phyloP scores from a whole-genome alignment of 139 green algal genomes.

The Tetraselmis chui region DNA sequence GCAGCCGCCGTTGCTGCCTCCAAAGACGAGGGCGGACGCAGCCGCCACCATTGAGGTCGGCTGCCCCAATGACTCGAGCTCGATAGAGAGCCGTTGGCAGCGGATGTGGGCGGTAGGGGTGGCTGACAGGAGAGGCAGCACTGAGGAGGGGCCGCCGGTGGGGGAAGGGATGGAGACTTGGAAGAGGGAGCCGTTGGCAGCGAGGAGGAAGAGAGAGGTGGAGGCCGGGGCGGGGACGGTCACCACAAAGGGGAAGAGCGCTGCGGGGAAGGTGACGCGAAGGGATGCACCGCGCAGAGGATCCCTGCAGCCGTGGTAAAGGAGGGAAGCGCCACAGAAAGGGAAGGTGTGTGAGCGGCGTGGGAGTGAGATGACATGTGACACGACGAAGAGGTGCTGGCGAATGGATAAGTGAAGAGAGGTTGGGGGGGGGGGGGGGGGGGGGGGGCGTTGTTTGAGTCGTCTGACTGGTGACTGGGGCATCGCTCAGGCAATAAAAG shows the following conservation, averaged over 20 bases:
- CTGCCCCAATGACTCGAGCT: background rate
- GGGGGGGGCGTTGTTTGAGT: no score
- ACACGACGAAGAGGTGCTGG: no score
- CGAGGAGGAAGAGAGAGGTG: background rate
- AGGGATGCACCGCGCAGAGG: background rate
- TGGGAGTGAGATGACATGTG: no score
- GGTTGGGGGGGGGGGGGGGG: no score
- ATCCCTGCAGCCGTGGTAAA: no score
- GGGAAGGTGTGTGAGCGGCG: no score
- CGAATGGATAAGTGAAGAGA: no score
- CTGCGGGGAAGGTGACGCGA: background rate
- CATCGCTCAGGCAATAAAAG: no score
- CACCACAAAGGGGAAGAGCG: background rate
- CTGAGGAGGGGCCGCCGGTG: background rate
- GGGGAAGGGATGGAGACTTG: background rate
- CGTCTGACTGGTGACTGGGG: no score
- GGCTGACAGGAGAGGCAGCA: background rate
- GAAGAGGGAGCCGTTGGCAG: background rate
- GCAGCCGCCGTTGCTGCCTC: background rate
- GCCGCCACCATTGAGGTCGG: background rate
- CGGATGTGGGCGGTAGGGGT: background rate
- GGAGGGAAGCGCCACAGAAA: no score
- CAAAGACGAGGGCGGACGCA: background rate
- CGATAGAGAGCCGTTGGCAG: background rate
- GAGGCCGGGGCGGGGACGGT: no score